phyloP scores from a whole-genome alignment of 495 filamentous ascomycete species.

The Neurospora sublineolata region DNA sequence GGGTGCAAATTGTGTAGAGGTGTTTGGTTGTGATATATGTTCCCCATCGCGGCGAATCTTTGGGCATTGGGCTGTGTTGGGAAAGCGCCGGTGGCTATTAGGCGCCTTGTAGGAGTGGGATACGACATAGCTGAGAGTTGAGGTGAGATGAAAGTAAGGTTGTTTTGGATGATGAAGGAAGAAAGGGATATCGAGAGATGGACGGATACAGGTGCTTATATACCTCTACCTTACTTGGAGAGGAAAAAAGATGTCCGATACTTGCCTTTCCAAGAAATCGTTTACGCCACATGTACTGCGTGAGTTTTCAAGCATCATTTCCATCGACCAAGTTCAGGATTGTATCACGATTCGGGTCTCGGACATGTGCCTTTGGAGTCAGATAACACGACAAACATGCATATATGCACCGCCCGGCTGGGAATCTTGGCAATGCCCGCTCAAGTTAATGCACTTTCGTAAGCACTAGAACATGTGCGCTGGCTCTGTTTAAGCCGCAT shows the following conservation, averaged over 20 bases:
- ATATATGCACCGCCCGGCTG: neutral
- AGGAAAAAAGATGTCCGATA: neutral
- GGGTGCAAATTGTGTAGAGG: neutral
- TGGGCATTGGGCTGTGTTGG: neutral
- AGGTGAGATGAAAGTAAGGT: neutral
- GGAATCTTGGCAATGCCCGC: too few species aligned
- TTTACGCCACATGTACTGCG: too few species aligned
- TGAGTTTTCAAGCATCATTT: too few species aligned
- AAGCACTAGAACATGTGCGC: too few species aligned
- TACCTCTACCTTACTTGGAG: neutral
- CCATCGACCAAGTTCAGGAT: neutral
- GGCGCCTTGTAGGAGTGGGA: neutral
- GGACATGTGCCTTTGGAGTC: neutral
- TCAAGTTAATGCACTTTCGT: too few species aligned
- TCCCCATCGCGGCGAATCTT: neutral
- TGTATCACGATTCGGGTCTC: neutral
- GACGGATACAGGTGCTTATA: neutral
- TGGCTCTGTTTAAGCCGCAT: too few species aligned
- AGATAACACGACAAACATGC: too few species aligned
- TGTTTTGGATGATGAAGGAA: neutral
- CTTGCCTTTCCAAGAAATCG: neutral
- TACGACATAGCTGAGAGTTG: neutral
- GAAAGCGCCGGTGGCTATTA: neutral
- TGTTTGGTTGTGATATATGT: neutral
- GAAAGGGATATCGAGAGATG: neutral